phyloP scores from a whole-genome alignment of 2,329 filamentous ascomycete genomes.

The Diplodia seriata region DNA sequence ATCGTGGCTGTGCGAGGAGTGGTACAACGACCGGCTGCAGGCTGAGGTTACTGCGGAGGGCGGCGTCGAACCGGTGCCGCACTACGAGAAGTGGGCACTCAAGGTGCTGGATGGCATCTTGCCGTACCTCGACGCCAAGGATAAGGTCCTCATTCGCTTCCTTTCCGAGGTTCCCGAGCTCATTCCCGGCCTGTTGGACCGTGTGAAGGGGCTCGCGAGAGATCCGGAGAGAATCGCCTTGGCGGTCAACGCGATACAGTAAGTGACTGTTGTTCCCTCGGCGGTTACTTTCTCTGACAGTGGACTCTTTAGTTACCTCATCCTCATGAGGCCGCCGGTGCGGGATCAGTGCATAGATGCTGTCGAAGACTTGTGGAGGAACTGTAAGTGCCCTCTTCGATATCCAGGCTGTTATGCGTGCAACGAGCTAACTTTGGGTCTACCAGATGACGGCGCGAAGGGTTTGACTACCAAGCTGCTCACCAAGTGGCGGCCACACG shows the following conservation, averaged over 20 bases:
- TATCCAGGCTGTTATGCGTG: not conserved
- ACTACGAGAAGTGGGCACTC: conserved; percentile 81
- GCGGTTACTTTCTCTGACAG: not conserved
- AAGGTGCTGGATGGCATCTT: conserved; percentile 87
- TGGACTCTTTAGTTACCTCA: conserved; percentile 54
- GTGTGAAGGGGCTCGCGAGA: conserved; percentile 69
- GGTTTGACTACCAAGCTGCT: conserved; percentile 61
- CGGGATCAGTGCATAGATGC: conserved; percentile 64
- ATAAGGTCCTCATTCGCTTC: conserved; percentile 89
- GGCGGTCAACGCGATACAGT: conserved; percentile 64
- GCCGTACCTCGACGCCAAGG: conserved; percentile 87
- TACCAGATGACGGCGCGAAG: conserved; percentile 53
- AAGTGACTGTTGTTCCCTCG: conserved; percentile 41
- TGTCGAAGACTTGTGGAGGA: conserved; percentile 64
- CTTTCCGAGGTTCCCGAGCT: conserved; percentile 89
- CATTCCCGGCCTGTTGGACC: conserved; percentile 72
- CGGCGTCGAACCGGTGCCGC: conserved; percentile 43
- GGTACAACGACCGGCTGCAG: conserved; percentile 85
- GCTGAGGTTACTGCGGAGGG: conserved; percentile 52
- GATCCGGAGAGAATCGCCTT: conserved; percentile 69
- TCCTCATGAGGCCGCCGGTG: conserved; percentile 66
- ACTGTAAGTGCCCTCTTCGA: conserved; percentile 49
- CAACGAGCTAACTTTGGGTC: not conserved
- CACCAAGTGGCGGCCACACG: conserved; percentile 61
- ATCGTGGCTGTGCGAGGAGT: conserved; percentile 95